These are phyloP conservation scores for Heteromeles arbutifolia DNA, from an alignment of 306 rosid species.

Conservation along the genomic window DNA sequence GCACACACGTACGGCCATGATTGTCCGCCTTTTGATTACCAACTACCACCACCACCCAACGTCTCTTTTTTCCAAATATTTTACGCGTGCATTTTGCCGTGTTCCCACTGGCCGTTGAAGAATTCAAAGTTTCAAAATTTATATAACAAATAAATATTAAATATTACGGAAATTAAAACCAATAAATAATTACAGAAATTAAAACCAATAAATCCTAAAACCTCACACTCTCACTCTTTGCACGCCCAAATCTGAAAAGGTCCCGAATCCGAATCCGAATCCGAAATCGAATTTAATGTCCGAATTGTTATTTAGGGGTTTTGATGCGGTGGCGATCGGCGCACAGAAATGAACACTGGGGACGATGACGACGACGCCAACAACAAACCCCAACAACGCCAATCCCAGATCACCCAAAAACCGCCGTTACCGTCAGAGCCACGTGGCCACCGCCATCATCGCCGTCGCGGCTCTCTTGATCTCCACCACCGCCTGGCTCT, in stretches of 20 bases:
- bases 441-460: constrained; percentile 33
- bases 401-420: background rate
- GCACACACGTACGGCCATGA: background rate
- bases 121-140: background rate
- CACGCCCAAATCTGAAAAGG: background rate
- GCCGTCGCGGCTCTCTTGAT: constrained; percentile 56
- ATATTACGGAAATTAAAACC: background rate
- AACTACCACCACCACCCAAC: background rate
- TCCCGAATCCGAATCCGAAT: background rate
- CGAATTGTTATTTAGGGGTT: background rate
- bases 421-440: constrained; percentile 40
- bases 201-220: background rate
- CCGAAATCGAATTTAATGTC: background rate
- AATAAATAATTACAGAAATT: background rate
- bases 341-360: constrained; percentile 17
- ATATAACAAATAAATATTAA: background rate
- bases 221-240: too few relatives aligned
- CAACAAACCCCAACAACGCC: background rate
- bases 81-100: background rate
- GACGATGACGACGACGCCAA: constrained; percentile 1
- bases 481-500: constrained; percentile 58
- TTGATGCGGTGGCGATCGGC: constrained; percentile 2
- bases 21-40: background rate
- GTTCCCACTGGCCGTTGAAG: background rate
- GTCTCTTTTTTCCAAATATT: background rate